Evolutionary conservation across 2,329 filamentous ascomycete genomes (phyloP).

Genomic region (Microcyclosporella mali): DNA sequence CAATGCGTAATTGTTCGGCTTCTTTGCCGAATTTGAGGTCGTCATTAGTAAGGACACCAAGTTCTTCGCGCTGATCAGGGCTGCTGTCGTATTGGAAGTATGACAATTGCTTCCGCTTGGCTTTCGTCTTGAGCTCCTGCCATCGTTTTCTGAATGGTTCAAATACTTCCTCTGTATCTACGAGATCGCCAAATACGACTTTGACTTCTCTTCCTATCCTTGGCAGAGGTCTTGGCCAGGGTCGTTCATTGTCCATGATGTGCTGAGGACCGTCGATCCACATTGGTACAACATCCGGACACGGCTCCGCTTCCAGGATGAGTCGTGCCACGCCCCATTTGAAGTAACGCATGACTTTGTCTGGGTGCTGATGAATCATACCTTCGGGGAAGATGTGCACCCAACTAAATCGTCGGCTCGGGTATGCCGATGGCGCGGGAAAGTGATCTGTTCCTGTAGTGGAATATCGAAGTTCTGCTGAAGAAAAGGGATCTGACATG

Average conservation of each 20-base stretch:
- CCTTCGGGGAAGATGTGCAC: constrained; percentile 95
- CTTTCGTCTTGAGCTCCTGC: constrained; percentile 57
- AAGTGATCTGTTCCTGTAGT: constrained; percentile 63
- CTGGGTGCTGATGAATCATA: constrained; percentile 79
- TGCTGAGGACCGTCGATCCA: constrained; percentile 87
- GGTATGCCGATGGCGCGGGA: constrained; percentile 64
- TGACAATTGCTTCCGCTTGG: constrained; percentile 38
- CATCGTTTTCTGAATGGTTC: constrained; percentile 70
- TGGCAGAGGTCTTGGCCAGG: constrained; percentile 74
- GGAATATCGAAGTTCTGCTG: constrained; percentile 51
- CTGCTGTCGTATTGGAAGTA: constrained; percentile 13
- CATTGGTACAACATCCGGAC: constrained; percentile 85
- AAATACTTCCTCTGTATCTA: constrained; percentile 69
- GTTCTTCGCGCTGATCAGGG: constrained; percentile 11
- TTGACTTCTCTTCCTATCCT: constrained; percentile 63
- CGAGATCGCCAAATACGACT: constrained; percentile 70
- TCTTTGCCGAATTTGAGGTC: constrained; percentile 64
- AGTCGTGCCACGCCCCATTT: constrained; percentile 93
- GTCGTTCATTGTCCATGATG: constrained; percentile 78
- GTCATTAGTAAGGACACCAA: constrained; percentile 61
- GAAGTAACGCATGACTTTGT: constrained; percentile 84
- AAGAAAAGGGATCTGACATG: constrained; percentile 52
- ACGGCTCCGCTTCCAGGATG: constrained; percentile 81
- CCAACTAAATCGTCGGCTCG: constrained; percentile 69
- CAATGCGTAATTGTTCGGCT: constrained; percentile 67